phyloP scores from a whole-genome alignment of 345 rosid genomes.

The Fremontodendron californicum region DNA sequence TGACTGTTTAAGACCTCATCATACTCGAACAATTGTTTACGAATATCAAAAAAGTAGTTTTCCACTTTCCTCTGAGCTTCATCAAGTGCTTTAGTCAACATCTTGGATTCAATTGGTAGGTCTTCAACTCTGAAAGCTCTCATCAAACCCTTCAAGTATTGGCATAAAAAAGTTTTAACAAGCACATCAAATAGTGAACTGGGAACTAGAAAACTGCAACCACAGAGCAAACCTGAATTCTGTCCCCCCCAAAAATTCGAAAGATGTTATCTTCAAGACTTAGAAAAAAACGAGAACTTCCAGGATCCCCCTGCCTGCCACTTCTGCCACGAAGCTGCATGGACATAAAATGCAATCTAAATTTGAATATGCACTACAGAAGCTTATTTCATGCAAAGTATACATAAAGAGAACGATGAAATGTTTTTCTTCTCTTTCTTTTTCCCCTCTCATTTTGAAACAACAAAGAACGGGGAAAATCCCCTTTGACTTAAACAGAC shows the following conservation, averaged over 20 bases:
- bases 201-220: constrained; percentile 14
- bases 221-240: constrained; percentile 71
- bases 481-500: not conserved
- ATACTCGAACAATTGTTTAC: constrained; percentile 89
- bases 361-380: not conserved
- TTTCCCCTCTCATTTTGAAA: not conserved
- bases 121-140: constrained; percentile 95
- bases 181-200: constrained; percentile 1
- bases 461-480: not conserved
- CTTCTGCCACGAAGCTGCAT: constrained; percentile 83
- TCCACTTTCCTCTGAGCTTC: constrained; percentile 99
- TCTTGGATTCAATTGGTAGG: constrained; percentile 87
- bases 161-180: constrained; percentile 15
- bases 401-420: not conserved
- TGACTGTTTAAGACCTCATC: constrained; percentile 97
- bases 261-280: constrained; percentile 98
- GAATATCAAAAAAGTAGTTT: constrained; percentile 87
- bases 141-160: constrained; percentile 75
- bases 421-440: not conserved
- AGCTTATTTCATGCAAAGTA: constrained; percentile 3
- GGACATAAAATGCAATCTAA: constrained; percentile 14
- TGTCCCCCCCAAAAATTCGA: constrained; percentile 86
- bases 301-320: constrained; percentile 99
- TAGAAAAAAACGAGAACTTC: constrained; percentile 95
- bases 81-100: constrained; percentile 93